phyloP scores from a whole-genome alignment of 352 stramenopile genomes.

The Achlya hypogyna region DNA sequence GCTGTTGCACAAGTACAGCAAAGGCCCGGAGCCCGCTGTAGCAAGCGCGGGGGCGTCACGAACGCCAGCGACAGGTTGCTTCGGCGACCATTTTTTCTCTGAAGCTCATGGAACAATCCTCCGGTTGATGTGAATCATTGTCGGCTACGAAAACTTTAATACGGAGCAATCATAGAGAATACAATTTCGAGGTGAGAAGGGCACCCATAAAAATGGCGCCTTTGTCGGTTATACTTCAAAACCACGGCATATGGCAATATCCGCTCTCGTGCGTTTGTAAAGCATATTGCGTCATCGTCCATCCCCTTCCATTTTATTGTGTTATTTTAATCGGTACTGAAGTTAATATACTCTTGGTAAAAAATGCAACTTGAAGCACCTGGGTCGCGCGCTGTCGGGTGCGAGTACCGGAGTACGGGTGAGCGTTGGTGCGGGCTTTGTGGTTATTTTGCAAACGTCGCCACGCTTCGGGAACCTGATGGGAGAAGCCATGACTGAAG shows the following conservation, averaged over 20 bases:
- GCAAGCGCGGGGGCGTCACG: too few relatives aligned
- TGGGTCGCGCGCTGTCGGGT: neutral
- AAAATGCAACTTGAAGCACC: conserved; percentile 6
- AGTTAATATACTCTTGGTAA: neutral
- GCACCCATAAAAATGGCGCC: neutral
- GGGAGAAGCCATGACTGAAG: conserved; percentile 18
- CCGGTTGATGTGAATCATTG: conserved; percentile 6
- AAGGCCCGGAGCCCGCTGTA: too few relatives aligned
- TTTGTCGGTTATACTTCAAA: neutral
- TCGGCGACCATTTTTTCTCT: too few relatives aligned
- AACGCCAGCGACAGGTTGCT: too few relatives aligned
- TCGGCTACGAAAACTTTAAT: neutral
- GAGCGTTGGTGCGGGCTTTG: neutral
- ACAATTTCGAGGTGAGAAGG: neutral
- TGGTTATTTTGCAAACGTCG: conserved; percentile 9
- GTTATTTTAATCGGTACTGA: neutral
- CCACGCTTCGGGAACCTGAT: conserved; percentile 4
- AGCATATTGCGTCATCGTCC: neutral
- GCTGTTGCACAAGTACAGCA: too few relatives aligned
- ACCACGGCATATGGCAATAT: neutral
- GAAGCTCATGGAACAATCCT: conserved; percentile 14
- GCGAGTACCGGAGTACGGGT: neutral
- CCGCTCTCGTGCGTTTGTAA: neutral
- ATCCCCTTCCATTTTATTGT: conserved; percentile 1
- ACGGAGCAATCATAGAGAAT: neutral